A percentile compares a stretch with the other conserved stretches of the same genome.
These are phyloP conservation scores for Fraxinus anomala DNA, from an alignment of 257 asterid species.

Conservation along the genomic window DNA sequence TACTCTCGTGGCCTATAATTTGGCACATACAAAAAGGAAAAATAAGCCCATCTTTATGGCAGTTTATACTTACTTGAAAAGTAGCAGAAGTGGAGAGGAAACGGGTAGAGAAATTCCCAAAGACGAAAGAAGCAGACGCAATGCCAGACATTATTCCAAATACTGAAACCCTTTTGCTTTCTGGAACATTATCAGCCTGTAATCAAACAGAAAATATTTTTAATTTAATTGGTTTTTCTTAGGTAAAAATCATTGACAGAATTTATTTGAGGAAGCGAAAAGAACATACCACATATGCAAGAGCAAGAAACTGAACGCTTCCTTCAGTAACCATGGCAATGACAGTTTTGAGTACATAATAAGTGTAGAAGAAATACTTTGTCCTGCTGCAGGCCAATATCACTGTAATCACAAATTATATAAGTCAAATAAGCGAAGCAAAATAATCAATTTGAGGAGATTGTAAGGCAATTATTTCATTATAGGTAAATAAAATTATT, in stretches of 20 bases:
- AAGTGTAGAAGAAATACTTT: slow-evolving; percentile 39
- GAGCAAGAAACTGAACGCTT: slow-evolving; percentile 45
- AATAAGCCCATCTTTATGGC: no score
- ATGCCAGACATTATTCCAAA: slow-evolving; percentile 49
- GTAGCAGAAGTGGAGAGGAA: slow-evolving; percentile 43
- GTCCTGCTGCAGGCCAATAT: slow-evolving; percentile 47
- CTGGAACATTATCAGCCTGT: slow-evolving; percentile 54
- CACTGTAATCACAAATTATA: slow-evolving; percentile 29
- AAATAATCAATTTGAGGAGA: neutral
- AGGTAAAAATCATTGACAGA: neutral
- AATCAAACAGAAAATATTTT: neutral
- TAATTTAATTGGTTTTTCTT: neutral
- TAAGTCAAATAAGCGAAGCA: neutral
- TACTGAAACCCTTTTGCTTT: slow-evolving; percentile 37
- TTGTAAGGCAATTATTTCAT: no score
- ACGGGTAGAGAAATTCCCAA: slow-evolving; percentile 49
- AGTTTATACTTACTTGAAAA: slow-evolving; percentile 37
- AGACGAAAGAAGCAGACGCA: slow-evolving; percentile 47
- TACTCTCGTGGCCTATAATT: no score
- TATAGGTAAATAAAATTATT: no score
- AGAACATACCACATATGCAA: slow-evolving; percentile 46
- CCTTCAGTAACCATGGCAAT: slow-evolving; percentile 48
- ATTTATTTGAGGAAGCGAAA: neutral
- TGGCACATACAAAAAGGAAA: no score
- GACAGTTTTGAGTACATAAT: slow-evolving; percentile 40